Percentiles rank a stretch among this genome's conserved stretches.
phyloP scores from a whole-genome alignment of 805 yeast species.

The Saccharomycopsis fibuligera region DNA sequence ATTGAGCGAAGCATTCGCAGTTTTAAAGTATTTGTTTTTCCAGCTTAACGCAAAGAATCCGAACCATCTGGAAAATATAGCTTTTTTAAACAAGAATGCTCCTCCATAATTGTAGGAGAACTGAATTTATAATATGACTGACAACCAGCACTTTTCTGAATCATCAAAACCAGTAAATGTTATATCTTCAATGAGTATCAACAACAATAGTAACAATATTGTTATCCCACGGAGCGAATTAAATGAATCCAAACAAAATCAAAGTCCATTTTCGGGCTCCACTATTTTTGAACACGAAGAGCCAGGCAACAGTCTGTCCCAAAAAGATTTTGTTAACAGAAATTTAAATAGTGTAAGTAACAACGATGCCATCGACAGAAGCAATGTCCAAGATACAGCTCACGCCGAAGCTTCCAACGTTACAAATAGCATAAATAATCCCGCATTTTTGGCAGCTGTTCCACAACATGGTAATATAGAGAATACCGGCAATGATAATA shows the following conservation, averaged over 20 bases:
- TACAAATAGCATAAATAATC: background rate
- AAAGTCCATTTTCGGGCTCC: constrained; percentile 8
- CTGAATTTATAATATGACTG: no score
- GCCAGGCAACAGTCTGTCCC: background rate
- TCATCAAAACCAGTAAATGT: no score
- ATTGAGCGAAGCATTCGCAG: no score
- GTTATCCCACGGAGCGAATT: background rate
- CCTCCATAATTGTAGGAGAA: background rate
- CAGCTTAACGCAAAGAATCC: background rate
- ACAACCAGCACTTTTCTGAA: background rate
- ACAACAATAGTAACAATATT: background rate
- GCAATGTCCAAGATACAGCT: background rate
- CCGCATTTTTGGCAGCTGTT: background rate
- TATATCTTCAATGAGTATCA: background rate
- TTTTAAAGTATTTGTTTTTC: no score
- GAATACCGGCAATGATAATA: background rate
- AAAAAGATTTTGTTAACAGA: background rate
- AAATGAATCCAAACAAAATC: background rate
- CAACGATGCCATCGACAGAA: background rate
- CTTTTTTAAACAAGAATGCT: background rate
- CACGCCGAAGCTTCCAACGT: background rate
- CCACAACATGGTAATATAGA: background rate
- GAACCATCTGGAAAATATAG: background rate
- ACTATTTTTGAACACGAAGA: constrained; percentile 1
- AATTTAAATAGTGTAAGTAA: background rate